Conservation (phyloP, 1,139 yeast genomes). For the Geotrichum carabidarum region DNA sequence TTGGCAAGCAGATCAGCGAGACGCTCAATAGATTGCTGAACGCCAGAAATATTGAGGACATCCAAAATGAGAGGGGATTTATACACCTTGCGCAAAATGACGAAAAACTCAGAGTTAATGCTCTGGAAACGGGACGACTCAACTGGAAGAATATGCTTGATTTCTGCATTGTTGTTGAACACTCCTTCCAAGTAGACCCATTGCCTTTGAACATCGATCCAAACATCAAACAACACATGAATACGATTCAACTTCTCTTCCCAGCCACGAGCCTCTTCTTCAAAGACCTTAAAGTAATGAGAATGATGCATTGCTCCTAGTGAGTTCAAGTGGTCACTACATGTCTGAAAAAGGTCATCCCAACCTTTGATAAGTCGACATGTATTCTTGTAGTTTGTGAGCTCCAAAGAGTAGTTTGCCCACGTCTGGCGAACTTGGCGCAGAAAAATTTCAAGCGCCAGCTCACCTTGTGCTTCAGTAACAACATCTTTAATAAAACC, state of each 20-base stretch:
- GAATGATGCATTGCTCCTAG: constrained; percentile 71
- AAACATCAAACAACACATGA: constrained; percentile 53
- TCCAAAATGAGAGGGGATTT: constrained; percentile 55
- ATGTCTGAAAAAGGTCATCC: constrained; percentile 56
- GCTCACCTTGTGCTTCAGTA: constrained; percentile 69
- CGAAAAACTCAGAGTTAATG: constrained; percentile 57
- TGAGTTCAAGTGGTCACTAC: constrained; percentile 57
- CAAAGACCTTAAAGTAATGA: constrained; percentile 56
- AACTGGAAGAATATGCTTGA: constrained; percentile 58
- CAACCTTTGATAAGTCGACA: constrained; percentile 63
- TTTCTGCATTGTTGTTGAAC: constrained; percentile 52
- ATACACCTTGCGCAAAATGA: constrained; percentile 48
- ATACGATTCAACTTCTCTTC: constrained; percentile 54
- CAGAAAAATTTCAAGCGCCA: constrained; percentile 56
- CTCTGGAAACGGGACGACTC: constrained; percentile 67
- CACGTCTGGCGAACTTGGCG: constrained; percentile 42
- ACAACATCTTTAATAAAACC: constrained; percentile 47
- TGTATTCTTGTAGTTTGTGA: constrained; percentile 51
- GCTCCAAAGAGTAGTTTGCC: constrained; percentile 46
- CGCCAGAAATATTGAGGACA: constrained; percentile 49
- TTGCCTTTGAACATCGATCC: constrained; percentile 85
- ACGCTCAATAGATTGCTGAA: constrained; percentile 48
- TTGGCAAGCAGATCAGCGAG: constrained; percentile 52
- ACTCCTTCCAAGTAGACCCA: constrained; percentile 86
- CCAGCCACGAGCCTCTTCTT: constrained; percentile 52